Base-by-base conservation (phyloP, 768 basidiomycete genomes). In the Atractiella rhizophila region DNA sequence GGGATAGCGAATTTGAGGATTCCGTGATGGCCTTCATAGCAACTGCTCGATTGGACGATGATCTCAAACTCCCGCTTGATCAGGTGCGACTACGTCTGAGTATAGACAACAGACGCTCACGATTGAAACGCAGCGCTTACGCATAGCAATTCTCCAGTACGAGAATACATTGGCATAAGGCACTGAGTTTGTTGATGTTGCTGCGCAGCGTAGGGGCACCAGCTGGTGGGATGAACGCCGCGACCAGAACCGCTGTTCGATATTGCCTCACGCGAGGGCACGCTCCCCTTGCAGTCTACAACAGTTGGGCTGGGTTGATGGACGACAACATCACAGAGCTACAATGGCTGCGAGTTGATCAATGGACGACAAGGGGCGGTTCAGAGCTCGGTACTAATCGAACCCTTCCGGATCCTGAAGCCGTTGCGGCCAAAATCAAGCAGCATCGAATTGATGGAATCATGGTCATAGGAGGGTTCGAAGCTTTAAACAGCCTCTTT, bases 181-280 rank as follows among this genome's bases (percentile, higher is more conserved):
- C n/a, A n/a, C 26, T 37, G 38, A 40, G 24, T 4, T 41, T 34
- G 8, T 30, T 26, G 7, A 12, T 13, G 3, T 34, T 11, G 36
- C 34, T 19, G 18, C 26, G 2, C 16, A 88, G 85, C 54, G 74
- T 85, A 54, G 88, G 91, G 37, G 91, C 91, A 1, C 88, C 91
- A 4, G 91, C 91, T 2, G 88, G 88, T 34, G 91, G 91, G 8
- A 94, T 96, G 82, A 96, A 96, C 56, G 86, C 91, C 2, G 91
- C 88, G 0, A 91, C 83, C 1, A 77, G 88, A 30, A 76, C 85
- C 21, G 83, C 81, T 5, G 83, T 79, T 18, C 75, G 91, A 10
- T 94, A 83, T 62, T 94, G 85, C 57, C 62, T 83, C 48, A 70
- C 72, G 40, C 79, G 83, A 56, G 88, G 91, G 5, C 91, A 98